These are phyloP conservation scores for Lachancea sp. DNA, from an alignment of 805 yeast genomes.

Conservation along the genomic window DNA sequence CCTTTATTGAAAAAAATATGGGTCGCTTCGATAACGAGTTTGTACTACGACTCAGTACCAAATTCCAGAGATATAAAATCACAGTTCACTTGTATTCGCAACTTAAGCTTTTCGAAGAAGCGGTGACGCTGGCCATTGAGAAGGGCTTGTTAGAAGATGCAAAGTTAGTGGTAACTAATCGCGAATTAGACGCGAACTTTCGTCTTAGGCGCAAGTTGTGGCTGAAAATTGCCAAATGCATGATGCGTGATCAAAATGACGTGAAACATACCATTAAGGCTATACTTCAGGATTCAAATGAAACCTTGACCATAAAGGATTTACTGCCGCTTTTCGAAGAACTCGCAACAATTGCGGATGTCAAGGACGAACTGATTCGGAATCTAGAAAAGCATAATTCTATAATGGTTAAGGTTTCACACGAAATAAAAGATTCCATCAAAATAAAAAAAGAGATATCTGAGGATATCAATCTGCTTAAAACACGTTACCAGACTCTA, in stretches of 20 bases:
- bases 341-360: conserved; percentile 68
- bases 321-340: conserved; percentile 81
- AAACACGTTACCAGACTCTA: conserved; percentile 54
- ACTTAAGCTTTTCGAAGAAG: conserved; percentile 69
- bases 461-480: conserved; percentile 47
- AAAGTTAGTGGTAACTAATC: conserved; percentile 18
- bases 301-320: conserved; percentile 64
- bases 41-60: conserved; percentile 65
- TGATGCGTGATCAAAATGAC: conserved; percentile 28
- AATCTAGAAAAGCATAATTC: conserved; percentile 71
- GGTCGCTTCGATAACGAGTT: conserved; percentile 62
- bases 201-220: conserved; percentile 63
- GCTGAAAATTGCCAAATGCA: conserved; percentile 47
- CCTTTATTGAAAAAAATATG: conserved; percentile 41
- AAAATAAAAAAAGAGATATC: conserved; percentile 53
- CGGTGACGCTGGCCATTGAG: conserved; percentile 66
- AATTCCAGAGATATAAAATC: conserved; percentile 49
- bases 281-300: conserved; percentile 40
- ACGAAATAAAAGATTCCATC: conserved; percentile 72
- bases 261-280: conserved; percentile 32
- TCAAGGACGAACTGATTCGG: conserved; percentile 75
- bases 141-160: conserved; percentile 37
- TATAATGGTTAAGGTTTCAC: conserved; percentile 55
- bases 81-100: conserved; percentile 70
- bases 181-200: conserved; percentile 41